phyloP scores from a whole-genome alignment of 305 asterid species.

The Rubia peregrina region DNA sequence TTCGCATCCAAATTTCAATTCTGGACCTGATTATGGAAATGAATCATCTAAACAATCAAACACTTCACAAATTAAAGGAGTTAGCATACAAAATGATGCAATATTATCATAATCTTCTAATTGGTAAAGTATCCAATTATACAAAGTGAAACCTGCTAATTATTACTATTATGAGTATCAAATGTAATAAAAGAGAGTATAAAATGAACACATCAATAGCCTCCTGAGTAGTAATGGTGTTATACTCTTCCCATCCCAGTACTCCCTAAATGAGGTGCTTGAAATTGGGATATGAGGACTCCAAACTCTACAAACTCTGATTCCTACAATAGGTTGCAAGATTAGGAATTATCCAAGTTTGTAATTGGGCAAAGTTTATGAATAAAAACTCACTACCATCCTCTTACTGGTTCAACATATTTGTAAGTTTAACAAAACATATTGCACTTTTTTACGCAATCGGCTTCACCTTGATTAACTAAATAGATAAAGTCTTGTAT shows the following conservation, averaged over 20 bases:
- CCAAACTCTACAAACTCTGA: conserved; percentile 44
- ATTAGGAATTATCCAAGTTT: background rate
- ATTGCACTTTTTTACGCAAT: background rate
- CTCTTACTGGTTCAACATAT: background rate
- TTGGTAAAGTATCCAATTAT: no score
- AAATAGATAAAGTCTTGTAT: background rate
- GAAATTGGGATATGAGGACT: conserved; percentile 39
- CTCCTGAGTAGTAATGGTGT: conserved; percentile 25
- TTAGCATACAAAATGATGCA: no score
- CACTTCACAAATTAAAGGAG: no score
- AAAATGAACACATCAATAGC: background rate
- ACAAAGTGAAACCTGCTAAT: no score
- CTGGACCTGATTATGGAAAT: no score
- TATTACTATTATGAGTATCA: no score
- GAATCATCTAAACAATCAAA: no score
- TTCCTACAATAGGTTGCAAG: conserved; percentile 35
- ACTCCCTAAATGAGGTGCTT: conserved; percentile 42
- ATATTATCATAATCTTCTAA: no score
- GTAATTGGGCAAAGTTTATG: background rate
- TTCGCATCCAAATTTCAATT: no score
- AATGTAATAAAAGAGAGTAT: no score
- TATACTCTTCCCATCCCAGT: conserved; percentile 57
- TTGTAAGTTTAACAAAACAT: background rate
- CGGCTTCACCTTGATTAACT: background rate
- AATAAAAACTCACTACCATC: background rate